Evolutionary conservation across 768 basidiomycete species (phyloP).

Genomic region (Tylopilus intermedius): DNA sequence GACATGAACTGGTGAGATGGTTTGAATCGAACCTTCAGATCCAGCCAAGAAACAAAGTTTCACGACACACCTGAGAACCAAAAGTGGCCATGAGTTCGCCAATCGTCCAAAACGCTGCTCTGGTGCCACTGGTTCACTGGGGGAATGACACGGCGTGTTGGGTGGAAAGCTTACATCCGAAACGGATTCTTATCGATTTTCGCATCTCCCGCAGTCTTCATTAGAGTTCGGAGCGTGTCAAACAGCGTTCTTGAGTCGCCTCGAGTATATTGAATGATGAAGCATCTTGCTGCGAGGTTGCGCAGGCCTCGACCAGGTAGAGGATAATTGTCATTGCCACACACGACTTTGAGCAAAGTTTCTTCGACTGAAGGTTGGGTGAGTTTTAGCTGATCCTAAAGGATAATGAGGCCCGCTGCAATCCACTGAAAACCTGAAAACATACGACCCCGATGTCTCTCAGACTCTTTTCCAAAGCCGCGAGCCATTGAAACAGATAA

Average conservation of each 20-base stretch:
- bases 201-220: slow-evolving; percentile 69
- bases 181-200: slow-evolving; percentile 64
- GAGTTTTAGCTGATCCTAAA: slow-evolving; percentile 62
- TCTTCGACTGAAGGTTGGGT: slow-evolving; percentile 59
- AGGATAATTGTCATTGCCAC: slow-evolving; percentile 64
- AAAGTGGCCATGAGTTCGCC: slow-evolving; percentile 85
- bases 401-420: slow-evolving; percentile 1
- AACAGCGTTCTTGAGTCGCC: slow-evolving; percentile 84
- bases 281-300: slow-evolving; percentile 71
- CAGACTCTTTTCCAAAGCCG: slow-evolving; percentile 56
- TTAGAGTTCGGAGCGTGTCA: slow-evolving; percentile 74
- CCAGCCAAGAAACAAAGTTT: not conserved
- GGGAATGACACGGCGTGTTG: not conserved
- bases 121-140: slow-evolving; percentile 26
- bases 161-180: slow-evolving; percentile 52
- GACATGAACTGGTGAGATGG: slow-evolving; percentile 75
- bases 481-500: slow-evolving; percentile 82
- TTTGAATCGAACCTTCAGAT: not conserved
- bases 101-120: slow-evolving; percentile 80
- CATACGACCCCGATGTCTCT: slow-evolving; percentile 50
- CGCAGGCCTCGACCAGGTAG: slow-evolving; percentile 83
- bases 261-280: slow-evolving; percentile 66
- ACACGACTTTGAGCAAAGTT: slow-evolving; percentile 61
- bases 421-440: not conserved
- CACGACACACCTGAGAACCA: slow-evolving; percentile 70